Conservation (phyloP, 805 yeast genomes). For the Yamadazyma nakazawae region DNA sequence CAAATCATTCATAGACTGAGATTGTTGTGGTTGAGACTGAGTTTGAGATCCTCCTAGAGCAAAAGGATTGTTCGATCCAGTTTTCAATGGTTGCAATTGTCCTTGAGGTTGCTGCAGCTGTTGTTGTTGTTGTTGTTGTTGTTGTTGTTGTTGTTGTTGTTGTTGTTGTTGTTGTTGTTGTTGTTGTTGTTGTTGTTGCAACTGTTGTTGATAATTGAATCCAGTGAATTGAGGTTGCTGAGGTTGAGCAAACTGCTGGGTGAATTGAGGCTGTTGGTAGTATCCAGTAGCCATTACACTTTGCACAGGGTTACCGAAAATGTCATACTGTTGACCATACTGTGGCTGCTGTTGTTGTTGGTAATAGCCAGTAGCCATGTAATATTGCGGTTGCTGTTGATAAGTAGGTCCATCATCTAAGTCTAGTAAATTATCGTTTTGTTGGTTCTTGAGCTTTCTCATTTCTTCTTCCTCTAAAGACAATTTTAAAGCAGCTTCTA, state of each 20-base stretch:
- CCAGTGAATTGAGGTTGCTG: slow-evolving; percentile 31
- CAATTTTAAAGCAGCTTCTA: slow-evolving; percentile 65
- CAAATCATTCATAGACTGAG: slow-evolving; percentile 20
- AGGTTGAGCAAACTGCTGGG: slow-evolving; percentile 22
- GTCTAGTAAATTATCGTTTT: slow-evolving; percentile 50
- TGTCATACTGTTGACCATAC: slow-evolving; percentile 48
- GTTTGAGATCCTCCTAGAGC: slow-evolving; percentile 39
- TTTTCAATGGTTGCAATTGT: slow-evolving; percentile 51
- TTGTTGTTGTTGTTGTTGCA: slow-evolving; percentile 15
- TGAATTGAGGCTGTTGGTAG: slow-evolving; percentile 35
- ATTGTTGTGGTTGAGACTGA: slow-evolving; percentile 17
- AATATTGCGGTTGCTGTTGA: slow-evolving; percentile 15
- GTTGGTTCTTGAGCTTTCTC: slow-evolving; percentile 45
- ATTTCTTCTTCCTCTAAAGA: slow-evolving; percentile 75
- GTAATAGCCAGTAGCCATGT: slow-evolving; percentile 51
- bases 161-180: slow-evolving; percentile 41
- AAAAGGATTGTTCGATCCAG: slow-evolving; percentile 80
- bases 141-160: slow-evolving; percentile 15
- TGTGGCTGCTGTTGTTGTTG: slow-evolving; percentile 18
- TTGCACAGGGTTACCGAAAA: slow-evolving; percentile 67
- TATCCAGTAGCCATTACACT: slow-evolving; percentile 53
- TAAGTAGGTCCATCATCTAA: slow-evolving; percentile 40
- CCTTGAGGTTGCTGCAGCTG: slow-evolving; percentile 20
- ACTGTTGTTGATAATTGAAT: slow-evolving; percentile 26
- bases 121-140: slow-evolving; percentile 25